Conservation (phyloP, 768 basidiomycete species). For the Paxillus involutus region DNA sequence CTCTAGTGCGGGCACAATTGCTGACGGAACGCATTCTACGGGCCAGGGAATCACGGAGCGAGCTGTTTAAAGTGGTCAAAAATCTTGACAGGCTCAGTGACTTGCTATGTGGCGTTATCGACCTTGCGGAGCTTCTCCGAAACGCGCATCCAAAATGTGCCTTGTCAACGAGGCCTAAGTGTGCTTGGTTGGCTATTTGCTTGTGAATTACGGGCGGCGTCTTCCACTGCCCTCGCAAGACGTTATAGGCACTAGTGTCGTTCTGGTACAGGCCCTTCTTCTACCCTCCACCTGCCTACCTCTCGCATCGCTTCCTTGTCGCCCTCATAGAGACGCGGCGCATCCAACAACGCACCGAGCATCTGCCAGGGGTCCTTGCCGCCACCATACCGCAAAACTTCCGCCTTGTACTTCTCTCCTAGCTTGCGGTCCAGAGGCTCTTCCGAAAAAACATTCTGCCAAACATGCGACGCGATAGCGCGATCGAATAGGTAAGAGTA, state of each 20-base stretch:
- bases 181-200: too few relatives aligned
- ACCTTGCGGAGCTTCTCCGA: constrained; percentile 90
- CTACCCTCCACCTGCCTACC: constrained; percentile 87
- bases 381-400: constrained; percentile 80
- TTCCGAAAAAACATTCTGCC: constrained; percentile 67
- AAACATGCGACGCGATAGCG: constrained; percentile 92
- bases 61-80: constrained; percentile 87
- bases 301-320: constrained; percentile 84
- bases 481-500: constrained; percentile 97
- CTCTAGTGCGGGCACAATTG: constrained; percentile 74
- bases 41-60: constrained; percentile 67
- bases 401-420: constrained; percentile 80
- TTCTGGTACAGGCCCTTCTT: constrained; percentile 64
- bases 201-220: too few relatives aligned
- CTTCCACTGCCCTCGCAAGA: too few relatives aligned
- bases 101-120: constrained; percentile 93
- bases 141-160: constrained; percentile 83
- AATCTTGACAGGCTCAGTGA: constrained; percentile 96
- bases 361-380: constrained; percentile 94
- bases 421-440: constrained; percentile 69
- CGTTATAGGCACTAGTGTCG: constrained; percentile 45
- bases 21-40: constrained; percentile 83
- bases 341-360: constrained; percentile 69
- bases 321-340: constrained; percentile 63
- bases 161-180: too few relatives aligned